Evolutionary conservation across 2,329 filamentous ascomycete genomes (phyloP).

Genomic region (Plectosphaerella cucumerina): DNA sequence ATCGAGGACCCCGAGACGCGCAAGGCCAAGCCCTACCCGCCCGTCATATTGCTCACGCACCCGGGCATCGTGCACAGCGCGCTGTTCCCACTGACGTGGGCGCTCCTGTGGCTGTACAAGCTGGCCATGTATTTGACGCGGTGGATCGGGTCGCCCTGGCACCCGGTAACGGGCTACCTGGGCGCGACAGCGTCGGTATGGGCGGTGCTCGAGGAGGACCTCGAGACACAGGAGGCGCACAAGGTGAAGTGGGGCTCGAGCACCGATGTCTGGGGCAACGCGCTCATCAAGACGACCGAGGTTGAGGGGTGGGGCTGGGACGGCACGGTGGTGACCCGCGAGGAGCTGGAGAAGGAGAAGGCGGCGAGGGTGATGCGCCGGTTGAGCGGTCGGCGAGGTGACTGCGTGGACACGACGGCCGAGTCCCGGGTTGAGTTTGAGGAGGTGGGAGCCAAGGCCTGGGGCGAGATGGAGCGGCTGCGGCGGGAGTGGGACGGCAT

Average conservation of each 20-base stretch:
- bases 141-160: slow-evolving; percentile 84
- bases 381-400: slow-evolving; percentile 55
- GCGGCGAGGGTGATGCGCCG: slow-evolving; percentile 44
- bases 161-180: slow-evolving; percentile 69
- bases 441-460: slow-evolving; percentile 54
- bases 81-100: slow-evolving; percentile 69
- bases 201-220: slow-evolving; percentile 64
- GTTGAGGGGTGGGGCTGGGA: slow-evolving; percentile 81
- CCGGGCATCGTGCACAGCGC: slow-evolving; percentile 82
- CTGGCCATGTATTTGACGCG: slow-evolving; percentile 67
- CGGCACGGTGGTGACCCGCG: slow-evolving; percentile 49
- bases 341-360: slow-evolving; percentile 38
- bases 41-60: slow-evolving; percentile 74
- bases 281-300: slow-evolving; percentile 70
- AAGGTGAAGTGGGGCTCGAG: slow-evolving; percentile 80
- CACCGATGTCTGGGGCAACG: slow-evolving; percentile 53
- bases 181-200: slow-evolving; percentile 75
- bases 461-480: slow-evolving; percentile 69
- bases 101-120: slow-evolving; percentile 68
- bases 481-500: slow-evolving; percentile 60
- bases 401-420: slow-evolving; percentile 53
- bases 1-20: slow-evolving; percentile 19
- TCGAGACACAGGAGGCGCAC: slow-evolving; percentile 53
- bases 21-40: slow-evolving; percentile 27
- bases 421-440: slow-evolving; percentile 61